Percentiles rank a stretch among this genome's conserved stretches.
These are phyloP conservation scores for Xylaria venustula DNA, from an alignment of 495 filamentous ascomycete species.

Conservation along the genomic window DNA sequence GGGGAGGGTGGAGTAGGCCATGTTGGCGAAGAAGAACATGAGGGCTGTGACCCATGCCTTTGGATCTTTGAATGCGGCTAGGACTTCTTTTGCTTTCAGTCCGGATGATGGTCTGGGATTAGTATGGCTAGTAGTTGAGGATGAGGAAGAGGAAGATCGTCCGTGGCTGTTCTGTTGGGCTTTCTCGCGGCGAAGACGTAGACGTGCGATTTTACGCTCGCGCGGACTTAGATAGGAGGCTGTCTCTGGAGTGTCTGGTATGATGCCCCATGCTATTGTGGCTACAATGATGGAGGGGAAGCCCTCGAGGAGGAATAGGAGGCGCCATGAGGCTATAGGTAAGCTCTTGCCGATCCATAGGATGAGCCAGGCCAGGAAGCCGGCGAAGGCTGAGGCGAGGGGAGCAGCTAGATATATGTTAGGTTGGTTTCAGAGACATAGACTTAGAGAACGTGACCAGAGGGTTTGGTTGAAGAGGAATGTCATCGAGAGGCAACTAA, in stretches of 20 bases:
- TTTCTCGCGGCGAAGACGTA: conserved; percentile 48
- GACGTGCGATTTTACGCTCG: conserved; percentile 71
- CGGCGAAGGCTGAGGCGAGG: conserved; percentile 79
- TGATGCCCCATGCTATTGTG: conserved; percentile 63
- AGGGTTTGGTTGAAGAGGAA: no score
- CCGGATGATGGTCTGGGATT: conserved; percentile 60
- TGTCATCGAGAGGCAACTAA: no score
- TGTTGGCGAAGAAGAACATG: conserved; percentile 58
- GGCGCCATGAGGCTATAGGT: conserved; percentile 73
- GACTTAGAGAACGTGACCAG: no score
- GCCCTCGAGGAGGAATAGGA: conserved; percentile 86
- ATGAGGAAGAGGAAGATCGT: not conserved
- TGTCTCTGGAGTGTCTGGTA: conserved; percentile 70
- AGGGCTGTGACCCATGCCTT: conserved; percentile 66
- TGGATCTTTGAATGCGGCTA: conserved; percentile 53
- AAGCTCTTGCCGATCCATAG: conserved; percentile 57
- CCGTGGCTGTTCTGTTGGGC: not conserved
- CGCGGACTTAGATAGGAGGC: conserved; percentile 69
- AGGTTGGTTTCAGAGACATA: conserved; percentile 40
- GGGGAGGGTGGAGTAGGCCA: conserved; percentile 76
- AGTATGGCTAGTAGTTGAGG: no score
- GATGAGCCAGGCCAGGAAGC: conserved; percentile 79
- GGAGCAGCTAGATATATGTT: conserved; percentile 59
- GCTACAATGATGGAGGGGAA: conserved; percentile 71
- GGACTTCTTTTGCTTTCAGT: conserved; percentile 36